Evolutionary conservation across 2,329 filamentous ascomycete species (phyloP), one percentile per base, ranked within the genome.

Genomic region (Aspergillus sp.): DNA sequence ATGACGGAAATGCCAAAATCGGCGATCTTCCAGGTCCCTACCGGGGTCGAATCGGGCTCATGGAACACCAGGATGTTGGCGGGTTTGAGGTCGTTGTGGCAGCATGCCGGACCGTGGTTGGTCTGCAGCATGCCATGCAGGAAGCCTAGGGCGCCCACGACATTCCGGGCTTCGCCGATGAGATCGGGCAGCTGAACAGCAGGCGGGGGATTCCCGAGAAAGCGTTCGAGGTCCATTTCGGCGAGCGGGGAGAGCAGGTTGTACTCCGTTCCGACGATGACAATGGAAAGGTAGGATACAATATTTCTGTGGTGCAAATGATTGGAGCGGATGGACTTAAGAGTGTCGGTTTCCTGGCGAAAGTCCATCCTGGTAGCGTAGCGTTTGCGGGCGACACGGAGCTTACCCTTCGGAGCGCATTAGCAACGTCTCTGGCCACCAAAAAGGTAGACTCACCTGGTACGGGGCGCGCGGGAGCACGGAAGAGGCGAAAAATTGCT

Each of bases 1-100:
- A 43, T 32, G 4, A 37, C 33, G 4, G 48, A 49, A 5, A 46
- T 37, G 3, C 48, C 46, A 24, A 52, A 52, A 29, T 52, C 48
- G 1, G 39, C 28, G 10, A 52, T 49, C 32, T 36, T 47, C 49
- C 49, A 51, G 13, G 35, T 36, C 8, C 49, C 46, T 2, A 47
- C 45, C 4, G 30, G 29, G 2, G 27, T 17, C 3, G 15, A 20
- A 3, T 26, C 11, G 3, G 4, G 8, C 8, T 20, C 19, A 12
- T 30, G 16, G 26, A 41, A 47, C 2, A 51, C 33, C 2, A 52
- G 34, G 14, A 52, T 45, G 19, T 50, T 51, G 6, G 37, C 35
- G 2, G 46, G 44, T 22, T 48, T 50, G 4, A 50, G 36, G 26
- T 50, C 43, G 33, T 37, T 37, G 15, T 47, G 42, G 19, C 32